Conservation (phyloP, 2,329 filamentous ascomycete species). For the Bipolaris oryzae region DNA sequence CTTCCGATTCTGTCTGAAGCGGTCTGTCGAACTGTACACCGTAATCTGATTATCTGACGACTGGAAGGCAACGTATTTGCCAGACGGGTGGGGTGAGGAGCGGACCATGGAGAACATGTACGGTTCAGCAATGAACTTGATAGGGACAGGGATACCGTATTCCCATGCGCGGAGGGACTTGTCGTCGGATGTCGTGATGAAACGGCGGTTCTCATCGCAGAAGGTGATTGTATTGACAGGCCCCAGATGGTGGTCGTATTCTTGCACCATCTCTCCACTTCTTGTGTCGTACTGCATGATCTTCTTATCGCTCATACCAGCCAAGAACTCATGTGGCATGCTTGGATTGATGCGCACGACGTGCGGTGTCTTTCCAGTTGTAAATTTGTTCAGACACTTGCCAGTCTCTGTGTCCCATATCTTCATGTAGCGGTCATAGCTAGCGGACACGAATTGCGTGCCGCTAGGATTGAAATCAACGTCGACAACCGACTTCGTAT, state of each 20-base stretch:
- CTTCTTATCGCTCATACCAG: slow-evolving; percentile 98
- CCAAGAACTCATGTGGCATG: slow-evolving; percentile 86
- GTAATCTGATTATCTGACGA: slow-evolving; percentile 95
- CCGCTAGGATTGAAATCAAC: slow-evolving; percentile 84
- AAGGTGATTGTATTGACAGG: slow-evolving; percentile 98
- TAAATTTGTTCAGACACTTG: slow-evolving; percentile 84
- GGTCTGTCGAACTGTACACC: slow-evolving; percentile 91
- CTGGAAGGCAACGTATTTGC: slow-evolving; percentile 95
- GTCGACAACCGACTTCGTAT: slow-evolving; percentile 88
- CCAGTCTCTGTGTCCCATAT: slow-evolving; percentile 98
- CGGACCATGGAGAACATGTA: slow-evolving; percentile 98
- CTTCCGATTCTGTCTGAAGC: slow-evolving; percentile 96
- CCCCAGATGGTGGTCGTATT: slow-evolving; percentile 98
- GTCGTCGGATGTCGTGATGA: slow-evolving; percentile 98
- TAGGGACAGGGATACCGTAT: slow-evolving; percentile 96
- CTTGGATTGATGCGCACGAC: slow-evolving; percentile 92
- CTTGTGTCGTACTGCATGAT: slow-evolving; percentile 96
- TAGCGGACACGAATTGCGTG: slow-evolving; percentile 85
- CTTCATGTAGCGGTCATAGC: slow-evolving; percentile 95
- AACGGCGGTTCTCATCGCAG: slow-evolving; percentile 89
- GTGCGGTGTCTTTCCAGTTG: slow-evolving; percentile 92
- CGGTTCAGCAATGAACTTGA: slow-evolving; percentile 97
- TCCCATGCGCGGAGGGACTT: slow-evolving; percentile 97
- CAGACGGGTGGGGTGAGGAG: slow-evolving; percentile 80
- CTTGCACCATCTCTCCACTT: slow-evolving; percentile 82